These are phyloP conservation scores for Sclerotinia borealis DNA, from an alignment of 2,329 filamentous ascomycete species.

Conservation along the genomic window DNA sequence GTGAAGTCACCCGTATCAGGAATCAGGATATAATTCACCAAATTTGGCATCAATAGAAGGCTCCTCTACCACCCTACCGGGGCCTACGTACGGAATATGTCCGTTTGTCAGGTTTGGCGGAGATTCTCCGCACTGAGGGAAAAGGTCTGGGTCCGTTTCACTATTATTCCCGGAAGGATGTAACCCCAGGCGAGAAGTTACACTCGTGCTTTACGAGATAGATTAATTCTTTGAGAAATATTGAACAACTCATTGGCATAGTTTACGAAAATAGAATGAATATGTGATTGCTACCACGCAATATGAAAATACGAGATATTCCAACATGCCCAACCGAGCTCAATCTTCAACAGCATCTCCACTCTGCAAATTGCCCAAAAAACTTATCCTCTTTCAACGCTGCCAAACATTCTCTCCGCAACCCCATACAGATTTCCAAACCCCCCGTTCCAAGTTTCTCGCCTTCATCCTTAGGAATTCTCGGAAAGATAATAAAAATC, in stretches of 20 bases:
- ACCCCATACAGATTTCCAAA: background rate
- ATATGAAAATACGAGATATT: background rate
- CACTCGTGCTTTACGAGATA: too few species aligned
- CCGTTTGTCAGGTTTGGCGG: background rate
- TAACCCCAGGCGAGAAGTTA: too few species aligned
- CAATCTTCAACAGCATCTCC: background rate
- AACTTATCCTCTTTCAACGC: background rate
- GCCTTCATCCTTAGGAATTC: background rate
- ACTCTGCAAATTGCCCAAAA: background rate
- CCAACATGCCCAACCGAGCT: background rate
- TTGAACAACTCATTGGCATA: background rate
- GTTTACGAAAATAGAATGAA: background rate
- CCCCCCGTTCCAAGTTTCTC: background rate
- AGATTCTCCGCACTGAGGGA: background rate
- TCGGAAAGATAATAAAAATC: background rate
- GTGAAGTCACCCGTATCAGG: too few species aligned
- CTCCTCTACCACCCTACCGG: too few species aligned
- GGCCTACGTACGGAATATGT: too few species aligned
- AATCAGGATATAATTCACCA: background rate
- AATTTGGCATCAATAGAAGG: background rate
- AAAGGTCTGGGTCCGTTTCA: background rate
- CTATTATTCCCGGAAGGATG: background rate
- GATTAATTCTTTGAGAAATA: background rate
- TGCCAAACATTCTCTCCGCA: background rate
- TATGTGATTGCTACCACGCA: background rate